A percentile compares a stretch with the other conserved stretches of the same genome.
These are phyloP conservation scores for Trichoderma sp. DNA, from an alignment of 2,329 filamentous ascomycete species.

Conservation along the genomic window DNA sequence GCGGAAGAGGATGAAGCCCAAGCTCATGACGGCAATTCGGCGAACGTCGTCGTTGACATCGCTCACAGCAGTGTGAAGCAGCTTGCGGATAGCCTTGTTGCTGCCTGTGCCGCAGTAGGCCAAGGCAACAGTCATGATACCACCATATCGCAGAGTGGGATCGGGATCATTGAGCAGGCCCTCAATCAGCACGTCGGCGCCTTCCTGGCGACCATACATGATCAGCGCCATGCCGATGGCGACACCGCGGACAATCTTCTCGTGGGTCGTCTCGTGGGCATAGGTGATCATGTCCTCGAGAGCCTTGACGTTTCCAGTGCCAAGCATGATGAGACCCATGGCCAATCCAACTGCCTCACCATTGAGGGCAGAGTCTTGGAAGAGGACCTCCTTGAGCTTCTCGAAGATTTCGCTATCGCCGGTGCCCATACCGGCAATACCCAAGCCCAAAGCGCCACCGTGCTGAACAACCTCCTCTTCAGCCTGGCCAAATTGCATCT, in stretches of 20 bases:
- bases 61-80: constrained; percentile 93
- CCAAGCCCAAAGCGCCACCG: constrained; percentile 88
- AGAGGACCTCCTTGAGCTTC: constrained; percentile 82
- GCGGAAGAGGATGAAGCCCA: constrained; percentile 97
- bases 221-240: constrained; percentile 97
- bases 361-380: constrained; percentile 91
- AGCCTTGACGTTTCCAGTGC: constrained; percentile 91
- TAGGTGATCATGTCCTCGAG: constrained; percentile 97
- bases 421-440: constrained; percentile 96
- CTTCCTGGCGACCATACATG: constrained; percentile 95
- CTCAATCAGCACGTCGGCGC: constrained; percentile 90
- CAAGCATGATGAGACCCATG: constrained; percentile 98
- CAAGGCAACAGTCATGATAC: constrained; percentile 97
- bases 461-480: constrained; percentile 95
- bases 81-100: constrained; percentile 96
- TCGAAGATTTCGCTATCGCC: constrained; percentile 89
- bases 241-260: constrained; percentile 96
- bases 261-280: constrained; percentile 95
- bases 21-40: constrained; percentile 91
- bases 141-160: constrained; percentile 89
- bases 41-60: constrained; percentile 98
- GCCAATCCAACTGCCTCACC: constrained; percentile 93
- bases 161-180: constrained; percentile 91
- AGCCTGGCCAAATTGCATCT: constrained; percentile 69
- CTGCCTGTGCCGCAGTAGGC: constrained; percentile 96